Base-by-base conservation (phyloP, 345 rosid genomes). In the Pugionium cornutum region DNA sequence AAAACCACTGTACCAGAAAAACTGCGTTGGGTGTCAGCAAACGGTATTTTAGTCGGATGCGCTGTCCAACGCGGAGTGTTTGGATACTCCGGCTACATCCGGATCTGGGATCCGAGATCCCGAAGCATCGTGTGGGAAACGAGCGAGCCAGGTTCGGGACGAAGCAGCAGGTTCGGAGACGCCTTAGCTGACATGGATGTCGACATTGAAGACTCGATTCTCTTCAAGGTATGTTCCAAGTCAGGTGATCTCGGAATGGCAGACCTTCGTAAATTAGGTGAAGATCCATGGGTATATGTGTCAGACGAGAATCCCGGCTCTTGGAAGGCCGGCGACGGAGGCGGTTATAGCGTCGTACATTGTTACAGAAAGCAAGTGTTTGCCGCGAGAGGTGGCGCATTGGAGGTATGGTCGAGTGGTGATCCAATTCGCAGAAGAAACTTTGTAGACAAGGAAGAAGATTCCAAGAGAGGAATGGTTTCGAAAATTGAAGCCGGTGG, bases 181-280 rank as follows among this genome's bases (percentile, higher is more conserved):
- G 74, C 98, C 0, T 86, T 92, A 37, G 94, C 98, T 0, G 95
- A 92, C 47, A 83, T 81, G 40, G 96, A 79, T 37, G 89, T 79
- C 0, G 96, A 92, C 56, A 75, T 70, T 2, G 92, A 85, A 18
- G 76, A 67, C 2, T 69, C 76, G 31, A 71, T 49, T 7, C 58
- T 92, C 40, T 92, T 84, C 76, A 92, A 92, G 76, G 69, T 92
- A 8, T 92, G 98, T 65, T 90, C 91, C 0, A 89, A 80, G 66
- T 92, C 98, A 0, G 97, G 97, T 6, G 97, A 92, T 62, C 72
- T 92, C 4, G 98, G 80, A 4, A 73, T 88, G 86, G 97, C 96
- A 27, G 96, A 92, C 65, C 37, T 92, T 55, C 89, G 98, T 36
- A 80, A 73, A 33, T 63, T 92, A 69, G 79, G 85, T 2, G 89